Percentiles rank a stretch among this genome's conserved stretches.
Conservation (phyloP, 768 basidiomycete species). For the Sarcodon aspratus region DNA sequence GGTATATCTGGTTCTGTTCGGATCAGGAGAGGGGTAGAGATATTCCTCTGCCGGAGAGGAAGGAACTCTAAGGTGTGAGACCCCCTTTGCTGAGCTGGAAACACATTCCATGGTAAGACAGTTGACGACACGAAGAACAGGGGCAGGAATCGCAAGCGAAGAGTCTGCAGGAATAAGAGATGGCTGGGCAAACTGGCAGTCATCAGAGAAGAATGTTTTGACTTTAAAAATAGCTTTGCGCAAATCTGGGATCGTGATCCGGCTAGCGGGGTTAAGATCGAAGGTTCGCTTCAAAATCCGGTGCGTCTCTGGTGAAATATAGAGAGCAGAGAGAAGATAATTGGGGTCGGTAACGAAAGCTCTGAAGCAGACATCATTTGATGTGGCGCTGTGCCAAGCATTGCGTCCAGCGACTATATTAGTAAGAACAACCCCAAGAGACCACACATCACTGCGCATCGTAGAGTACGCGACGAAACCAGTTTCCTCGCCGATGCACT, state of each 20-base stretch:
- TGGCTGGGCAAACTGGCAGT: too few relatives aligned
- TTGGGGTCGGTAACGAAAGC: constrained; percentile 32
- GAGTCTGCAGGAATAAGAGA: too few relatives aligned
- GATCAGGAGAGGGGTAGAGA: too few relatives aligned
- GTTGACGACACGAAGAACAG: too few relatives aligned
- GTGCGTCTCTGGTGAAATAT: constrained; percentile 35
- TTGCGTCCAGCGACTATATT: constrained; percentile 35
- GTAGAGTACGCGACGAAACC: constrained; percentile 13
- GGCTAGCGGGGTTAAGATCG: constrained; percentile 44
- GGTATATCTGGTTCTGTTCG: too few relatives aligned
- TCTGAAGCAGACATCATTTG: constrained; percentile 32
- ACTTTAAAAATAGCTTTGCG: constrained; percentile 42
- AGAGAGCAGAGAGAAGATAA: constrained; percentile 36
- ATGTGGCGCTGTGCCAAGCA: constrained; percentile 35
- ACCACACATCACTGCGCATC: constrained; percentile 16
- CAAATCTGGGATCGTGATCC: constrained; percentile 55
- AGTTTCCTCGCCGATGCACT: constrained; percentile 9
- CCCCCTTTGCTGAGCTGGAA: too few relatives aligned
- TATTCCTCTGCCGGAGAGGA: too few relatives aligned
- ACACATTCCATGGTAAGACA: too few relatives aligned
- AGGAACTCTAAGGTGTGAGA: too few relatives aligned
- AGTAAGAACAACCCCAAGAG: constrained; percentile 31
- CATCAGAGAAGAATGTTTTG: constrained; percentile 41
- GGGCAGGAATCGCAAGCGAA: too few relatives aligned
- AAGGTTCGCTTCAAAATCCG: constrained; percentile 46